A percentile compares a stretch with the other conserved stretches of the same genome.
phyloP scores from a whole-genome alignment of 2,329 filamentous ascomycete species.

The Ophiostoma australiae region DNA sequence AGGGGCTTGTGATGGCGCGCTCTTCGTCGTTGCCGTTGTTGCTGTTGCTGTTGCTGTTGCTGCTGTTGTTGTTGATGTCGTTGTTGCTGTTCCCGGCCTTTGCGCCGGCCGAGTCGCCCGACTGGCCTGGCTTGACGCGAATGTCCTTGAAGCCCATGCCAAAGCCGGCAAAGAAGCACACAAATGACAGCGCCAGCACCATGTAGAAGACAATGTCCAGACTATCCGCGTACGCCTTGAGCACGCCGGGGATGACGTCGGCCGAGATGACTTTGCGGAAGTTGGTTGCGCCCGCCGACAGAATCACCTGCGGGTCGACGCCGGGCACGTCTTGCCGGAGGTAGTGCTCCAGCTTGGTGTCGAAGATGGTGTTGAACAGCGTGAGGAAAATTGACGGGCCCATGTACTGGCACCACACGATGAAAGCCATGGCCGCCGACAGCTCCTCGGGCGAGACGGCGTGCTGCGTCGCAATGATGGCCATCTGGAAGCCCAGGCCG shows the following conservation, averaged over 20 bases:
- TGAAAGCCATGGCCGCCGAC: slow-evolving; percentile 33
- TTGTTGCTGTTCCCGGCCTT: background rate
- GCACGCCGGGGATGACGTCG: slow-evolving; percentile 34
- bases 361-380: slow-evolving; percentile 50
- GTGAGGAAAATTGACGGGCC: slow-evolving; percentile 48
- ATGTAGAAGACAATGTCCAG: slow-evolving; percentile 41
- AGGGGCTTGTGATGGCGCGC: background rate
- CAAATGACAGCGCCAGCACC: slow-evolving; percentile 34
- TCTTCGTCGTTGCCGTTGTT: background rate
- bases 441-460: slow-evolving; percentile 29
- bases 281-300: slow-evolving; percentile 27
- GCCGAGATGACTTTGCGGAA: slow-evolving; percentile 35
- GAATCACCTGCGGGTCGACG: slow-evolving; percentile 17
- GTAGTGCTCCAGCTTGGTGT: slow-evolving; percentile 35
- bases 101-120: background rate
- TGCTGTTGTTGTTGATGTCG: background rate
- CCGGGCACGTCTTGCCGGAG: slow-evolving; percentile 20
- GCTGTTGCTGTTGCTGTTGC: background rate
- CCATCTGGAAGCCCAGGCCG: slow-evolving; percentile 32
- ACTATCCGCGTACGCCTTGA: slow-evolving; percentile 37
- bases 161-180: slow-evolving; percentile 38
- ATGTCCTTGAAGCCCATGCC: slow-evolving; percentile 47
- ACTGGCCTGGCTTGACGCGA: slow-evolving; percentile 27
- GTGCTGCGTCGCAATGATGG: slow-evolving; percentile 32
- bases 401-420: slow-evolving; percentile 49